These are phyloP conservation scores for Ormosia semicastrata DNA, from an alignment of 306 rosid species.

Conservation along the genomic window DNA sequence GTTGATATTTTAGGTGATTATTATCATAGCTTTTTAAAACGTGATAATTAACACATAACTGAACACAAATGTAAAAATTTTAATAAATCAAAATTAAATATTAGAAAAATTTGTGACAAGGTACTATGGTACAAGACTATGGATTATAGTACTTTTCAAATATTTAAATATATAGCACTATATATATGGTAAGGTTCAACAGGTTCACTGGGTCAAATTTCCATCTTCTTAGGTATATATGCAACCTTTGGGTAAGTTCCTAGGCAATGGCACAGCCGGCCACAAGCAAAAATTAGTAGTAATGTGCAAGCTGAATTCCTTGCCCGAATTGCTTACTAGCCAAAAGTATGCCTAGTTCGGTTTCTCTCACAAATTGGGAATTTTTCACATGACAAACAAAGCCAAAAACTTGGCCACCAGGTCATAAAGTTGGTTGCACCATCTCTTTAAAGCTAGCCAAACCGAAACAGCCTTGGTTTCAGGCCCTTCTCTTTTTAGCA, in stretches of 20 bases:
- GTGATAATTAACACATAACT: no score
- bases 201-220: not conserved
- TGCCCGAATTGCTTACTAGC: not conserved
- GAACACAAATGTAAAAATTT: no score
- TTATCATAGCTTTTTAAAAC: no score
- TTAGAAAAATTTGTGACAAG: not conserved
- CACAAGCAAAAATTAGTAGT: not conserved
- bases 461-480: not conserved
- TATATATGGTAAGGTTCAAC: not conserved
- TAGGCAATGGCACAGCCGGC: not conserved
- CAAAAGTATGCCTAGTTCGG: not conserved
- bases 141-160: not conserved
- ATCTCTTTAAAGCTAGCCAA: not conserved
- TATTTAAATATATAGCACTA: not conserved
- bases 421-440: slow-evolving; percentile 28
- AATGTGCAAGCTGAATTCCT: not conserved
- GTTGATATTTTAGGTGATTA: no score
- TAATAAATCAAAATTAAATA: not conserved
- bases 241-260: not conserved
- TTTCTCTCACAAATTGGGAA: not conserved
- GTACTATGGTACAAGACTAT: not conserved
- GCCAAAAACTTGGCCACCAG: not conserved
- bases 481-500: not conserved
- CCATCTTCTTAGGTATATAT: not conserved
- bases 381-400: not conserved